phyloP scores from a whole-genome alignment of 73 alveolate genomes.

The Paramecium sexaurelia region DNA sequence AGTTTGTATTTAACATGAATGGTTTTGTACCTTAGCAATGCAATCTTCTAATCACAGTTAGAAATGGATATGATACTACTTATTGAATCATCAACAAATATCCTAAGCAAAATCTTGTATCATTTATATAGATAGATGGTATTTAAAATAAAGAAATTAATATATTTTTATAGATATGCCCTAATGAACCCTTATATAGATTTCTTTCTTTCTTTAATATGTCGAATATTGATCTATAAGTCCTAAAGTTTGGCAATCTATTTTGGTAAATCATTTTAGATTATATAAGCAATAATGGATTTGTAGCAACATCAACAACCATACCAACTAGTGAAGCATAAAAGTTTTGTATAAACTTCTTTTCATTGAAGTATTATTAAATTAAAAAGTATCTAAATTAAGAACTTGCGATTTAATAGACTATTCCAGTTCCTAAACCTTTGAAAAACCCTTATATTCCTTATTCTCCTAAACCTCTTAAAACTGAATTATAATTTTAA shows the following conservation, averaged over 20 bases:
- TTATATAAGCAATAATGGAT: conserved; percentile 11
- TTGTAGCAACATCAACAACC: neutral
- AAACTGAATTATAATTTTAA: neutral
- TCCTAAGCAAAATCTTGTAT: neutral
- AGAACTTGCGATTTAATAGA: neutral
- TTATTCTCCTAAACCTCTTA: conserved; percentile 13
- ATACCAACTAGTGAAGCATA: neutral
- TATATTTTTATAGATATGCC: neutral
- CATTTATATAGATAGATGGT: neutral
- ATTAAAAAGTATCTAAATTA: neutral
- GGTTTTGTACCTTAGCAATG: neutral
- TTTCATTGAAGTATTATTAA: neutral
- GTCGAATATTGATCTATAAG: neutral
- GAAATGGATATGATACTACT: neutral
- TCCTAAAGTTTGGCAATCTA: conserved; percentile 47
- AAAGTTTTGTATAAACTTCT: neutral
- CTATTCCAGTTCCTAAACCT: conserved; percentile 22
- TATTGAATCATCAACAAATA: neutral
- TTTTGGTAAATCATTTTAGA: conserved; percentile 1
- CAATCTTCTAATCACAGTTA: conserved; percentile 35
- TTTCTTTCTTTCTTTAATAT: neutral
- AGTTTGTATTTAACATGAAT: neutral
- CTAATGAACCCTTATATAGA: neutral
- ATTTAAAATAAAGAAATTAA: neutral
- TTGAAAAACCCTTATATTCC: conserved; percentile 33